Conservation (phyloP, 495 filamentous ascomycete genomes). For the Talaromyces borbonicus region DNA sequence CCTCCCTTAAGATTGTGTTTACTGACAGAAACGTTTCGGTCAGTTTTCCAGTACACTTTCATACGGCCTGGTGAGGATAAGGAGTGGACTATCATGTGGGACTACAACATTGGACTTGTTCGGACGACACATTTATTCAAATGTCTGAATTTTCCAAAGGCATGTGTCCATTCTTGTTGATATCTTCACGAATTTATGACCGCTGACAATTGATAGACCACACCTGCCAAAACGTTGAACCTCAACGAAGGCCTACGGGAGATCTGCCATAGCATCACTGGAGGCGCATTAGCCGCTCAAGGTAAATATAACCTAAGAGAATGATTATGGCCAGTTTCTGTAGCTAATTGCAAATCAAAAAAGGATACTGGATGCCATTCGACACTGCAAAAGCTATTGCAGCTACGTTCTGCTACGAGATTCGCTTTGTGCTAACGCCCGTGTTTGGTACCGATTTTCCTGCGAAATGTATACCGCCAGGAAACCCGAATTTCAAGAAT, state of each 20-base stretch:
- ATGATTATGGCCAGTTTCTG: background rate
- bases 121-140: constrained; percentile 94
- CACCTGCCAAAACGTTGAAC: constrained; percentile 69
- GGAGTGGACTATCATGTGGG: constrained; percentile 81
- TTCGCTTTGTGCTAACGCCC: constrained; percentile 75
- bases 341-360: background rate
- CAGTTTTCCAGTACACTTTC: constrained; percentile 92
- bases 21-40: background rate
- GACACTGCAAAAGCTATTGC: constrained; percentile 73
- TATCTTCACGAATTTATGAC: background rate
- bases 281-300: constrained; percentile 81
- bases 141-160: constrained; percentile 78
- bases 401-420: constrained; percentile 76
- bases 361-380: constrained; percentile 97
- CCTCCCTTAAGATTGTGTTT: background rate
- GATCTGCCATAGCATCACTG: constrained; percentile 89
- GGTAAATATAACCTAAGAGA: constrained; percentile 37
- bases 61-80: constrained; percentile 55
- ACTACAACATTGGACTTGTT: constrained; percentile 92
- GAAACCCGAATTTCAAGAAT: constrained; percentile 45
- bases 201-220: constrained; percentile 50
- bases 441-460: constrained; percentile 81
- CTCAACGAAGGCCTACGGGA: constrained; percentile 72
- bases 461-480: constrained; percentile 52
- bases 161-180: constrained; percentile 19